Conservation (phyloP, 2,329 filamentous ascomycete genomes). For the Venturia nashicola region DNA sequence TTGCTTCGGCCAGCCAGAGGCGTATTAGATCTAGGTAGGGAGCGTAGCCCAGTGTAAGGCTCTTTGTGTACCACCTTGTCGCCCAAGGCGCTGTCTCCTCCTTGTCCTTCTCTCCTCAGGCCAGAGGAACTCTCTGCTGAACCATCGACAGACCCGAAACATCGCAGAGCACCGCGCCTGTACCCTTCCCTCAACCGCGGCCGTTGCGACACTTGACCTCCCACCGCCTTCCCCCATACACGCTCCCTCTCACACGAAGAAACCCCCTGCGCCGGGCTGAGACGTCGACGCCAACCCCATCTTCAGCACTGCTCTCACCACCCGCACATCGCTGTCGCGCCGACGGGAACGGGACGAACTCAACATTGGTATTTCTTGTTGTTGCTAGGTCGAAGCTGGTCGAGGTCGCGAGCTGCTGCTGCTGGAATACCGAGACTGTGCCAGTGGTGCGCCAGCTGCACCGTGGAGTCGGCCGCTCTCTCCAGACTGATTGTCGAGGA, state of each 20-base stretch:
- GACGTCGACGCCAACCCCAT: too few species aligned
- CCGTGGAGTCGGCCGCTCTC: neutral
- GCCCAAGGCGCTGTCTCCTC: neutral
- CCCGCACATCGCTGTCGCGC: neutral
- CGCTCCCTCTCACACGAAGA: neutral
- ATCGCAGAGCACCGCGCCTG: neutral
- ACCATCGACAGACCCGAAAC: neutral
- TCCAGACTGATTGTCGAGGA: neutral
- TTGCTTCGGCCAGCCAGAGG: neutral
- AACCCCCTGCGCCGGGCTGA: neutral
- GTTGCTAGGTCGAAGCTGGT: neutral
- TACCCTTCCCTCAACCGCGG: neutral
- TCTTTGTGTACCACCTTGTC: neutral
- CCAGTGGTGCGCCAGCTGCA: neutral
- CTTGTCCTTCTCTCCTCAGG: neutral
- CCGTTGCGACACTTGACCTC: neutral
- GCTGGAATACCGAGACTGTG: neutral
- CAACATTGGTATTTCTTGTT: neutral
- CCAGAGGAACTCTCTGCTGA: neutral
- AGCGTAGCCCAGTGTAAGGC: neutral
- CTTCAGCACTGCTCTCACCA: neutral
- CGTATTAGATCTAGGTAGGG: neutral
- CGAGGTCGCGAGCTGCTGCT: neutral
- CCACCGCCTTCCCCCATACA: neutral
- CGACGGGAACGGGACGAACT: neutral